Base-by-base conservation (phyloP, 352 stramenopile genomes). In the Phytophthora capsici region DNA sequence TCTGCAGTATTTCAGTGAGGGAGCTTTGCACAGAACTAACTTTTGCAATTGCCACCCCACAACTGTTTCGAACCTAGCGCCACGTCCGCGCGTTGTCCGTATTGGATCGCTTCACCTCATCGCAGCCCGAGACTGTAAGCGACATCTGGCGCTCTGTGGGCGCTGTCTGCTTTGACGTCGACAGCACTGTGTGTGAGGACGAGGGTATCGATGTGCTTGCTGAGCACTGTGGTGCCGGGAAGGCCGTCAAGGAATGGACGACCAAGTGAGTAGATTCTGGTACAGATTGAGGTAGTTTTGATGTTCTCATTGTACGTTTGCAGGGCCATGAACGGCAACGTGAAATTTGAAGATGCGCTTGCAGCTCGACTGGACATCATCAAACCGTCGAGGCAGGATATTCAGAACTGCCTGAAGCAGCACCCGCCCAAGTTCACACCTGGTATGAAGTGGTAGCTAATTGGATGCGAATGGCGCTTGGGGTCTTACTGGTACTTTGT, bases 181-280 rank as follows among this genome's bases (percentile, higher is more conserved):
- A 99, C 82, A 98, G 91, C 70, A 99, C 98, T 3, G 96, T 99
- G 12, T 98, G 98, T 65, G 74, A 77, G 20, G 96, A 99, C 41
- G 97, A 99, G 76, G 98, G 98, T 19, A 99, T 99, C 70, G 97
- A 99, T 71, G 96, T 99, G 34, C 82, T 99, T 4, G 98, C 98
- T n/a, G 96, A 91, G 41, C 93, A 97, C 65, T 96, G 97, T 34
- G 97, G 97, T 16, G 95, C 92, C 17, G 97, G 97, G 37, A 83
- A 96, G 16, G 94, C 90, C 34, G 98, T 99, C 19, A 90, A 96
- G 43, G 96, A 88, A 10, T 97, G 97, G 83, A 99, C 97, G 6
- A 87, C 77, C 48, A 97, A 93, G 88, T 96, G 63, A 59, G 83
- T 68, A 16, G 13, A 20, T 16, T 50, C 40, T 55, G 13, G n/a